Conservation (phyloP, 75 land plant genomes). For the Selaginella moellendorffii region DNA sequence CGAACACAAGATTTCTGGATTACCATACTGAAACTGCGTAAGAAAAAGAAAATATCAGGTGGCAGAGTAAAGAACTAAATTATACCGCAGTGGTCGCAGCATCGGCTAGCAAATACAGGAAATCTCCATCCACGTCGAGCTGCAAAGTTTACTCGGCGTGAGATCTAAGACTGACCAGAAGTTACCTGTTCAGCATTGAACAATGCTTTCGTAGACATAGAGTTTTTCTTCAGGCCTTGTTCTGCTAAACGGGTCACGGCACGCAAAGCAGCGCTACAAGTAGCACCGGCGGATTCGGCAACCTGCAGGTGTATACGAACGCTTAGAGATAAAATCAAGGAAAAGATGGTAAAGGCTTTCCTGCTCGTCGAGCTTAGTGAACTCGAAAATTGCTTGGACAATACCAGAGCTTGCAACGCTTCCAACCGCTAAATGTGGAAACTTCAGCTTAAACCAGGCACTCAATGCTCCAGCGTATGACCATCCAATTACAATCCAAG, state of each 20-base stretch:
- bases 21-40: slow-evolving; percentile 98
- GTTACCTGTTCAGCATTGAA: slow-evolving; percentile 81
- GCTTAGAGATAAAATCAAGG: not conserved
- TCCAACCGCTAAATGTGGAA: slow-evolving; percentile 83
- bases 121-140: slow-evolving; percentile 76
- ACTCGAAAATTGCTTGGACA: slow-evolving; percentile 73
- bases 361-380: slow-evolving; percentile 84
- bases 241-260: slow-evolving; percentile 69
- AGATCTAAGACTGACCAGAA: too few species aligned
- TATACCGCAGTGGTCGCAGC: slow-evolving; percentile 80
- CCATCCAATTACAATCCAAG: slow-evolving; percentile 89
- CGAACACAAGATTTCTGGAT: slow-evolving; percentile 77
- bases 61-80: not conserved
- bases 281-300: slow-evolving; percentile 86
- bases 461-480: slow-evolving; percentile 95
- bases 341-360: slow-evolving; percentile 9
- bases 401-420: slow-evolving; percentile 94
- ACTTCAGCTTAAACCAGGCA: slow-evolving; percentile 98
- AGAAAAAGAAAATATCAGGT: not conserved
- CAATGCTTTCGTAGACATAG: slow-evolving; percentile 34
- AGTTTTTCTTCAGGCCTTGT: slow-evolving; percentile 40
- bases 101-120: slow-evolving; percentile 84
- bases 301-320: slow-evolving; percentile 33
- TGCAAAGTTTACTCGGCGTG: slow-evolving; percentile 19
- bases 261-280: slow-evolving; percentile 67